Evolutionary conservation across 805 yeast species (phyloP), one percentile per base, ranked within the genome.

Genomic region (Hanseniaspora taiwanica): DNA sequence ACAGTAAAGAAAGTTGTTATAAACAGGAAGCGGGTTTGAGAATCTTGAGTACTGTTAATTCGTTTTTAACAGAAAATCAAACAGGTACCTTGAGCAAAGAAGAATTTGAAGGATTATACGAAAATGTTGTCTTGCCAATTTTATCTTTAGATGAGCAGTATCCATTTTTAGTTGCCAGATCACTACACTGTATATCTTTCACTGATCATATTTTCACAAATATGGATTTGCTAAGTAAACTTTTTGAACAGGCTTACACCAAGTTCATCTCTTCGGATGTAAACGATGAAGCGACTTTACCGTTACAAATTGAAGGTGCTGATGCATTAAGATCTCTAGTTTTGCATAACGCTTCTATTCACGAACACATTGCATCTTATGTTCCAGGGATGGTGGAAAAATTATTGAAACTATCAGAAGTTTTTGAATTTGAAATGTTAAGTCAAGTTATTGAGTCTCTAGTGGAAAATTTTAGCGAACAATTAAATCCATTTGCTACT

Each of bases 371-470:
- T 35, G 71, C 83, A 5, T 56, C 69, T 2, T 78, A 81, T 42
- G 82, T 91, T 44, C 78, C 91, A 29, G 78, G 78, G 9, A 76
- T 89, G 3, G 81, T 91, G 81, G 82, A 84, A 46, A 78, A 74
- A 48, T 63, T 91, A 42, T 65, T 91, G 49, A 75, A 73, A 29
- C 60, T 91, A 33, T 79, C 94, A 6, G 78, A 81, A 54, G 74
- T 76, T 40, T 78, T 85, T 49, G 98, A 91, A 53, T 72, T 80
- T 46, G 98, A 93, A 53, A 72, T 84, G 27, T 67, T 91, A 18
- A 74, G 93, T 6, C 81, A 77, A 37, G 94, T 89, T n/a, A 85
- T 91, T 78, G 97, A 91, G 62, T 86, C 85, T 42, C 84, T 91
- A 56, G 96, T 91, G 25, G 95, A 86, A 53, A 71, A 74, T 44